phyloP scores from a whole-genome alignment of 768 basidiomycete species.

The Gyrodon lividus region DNA sequence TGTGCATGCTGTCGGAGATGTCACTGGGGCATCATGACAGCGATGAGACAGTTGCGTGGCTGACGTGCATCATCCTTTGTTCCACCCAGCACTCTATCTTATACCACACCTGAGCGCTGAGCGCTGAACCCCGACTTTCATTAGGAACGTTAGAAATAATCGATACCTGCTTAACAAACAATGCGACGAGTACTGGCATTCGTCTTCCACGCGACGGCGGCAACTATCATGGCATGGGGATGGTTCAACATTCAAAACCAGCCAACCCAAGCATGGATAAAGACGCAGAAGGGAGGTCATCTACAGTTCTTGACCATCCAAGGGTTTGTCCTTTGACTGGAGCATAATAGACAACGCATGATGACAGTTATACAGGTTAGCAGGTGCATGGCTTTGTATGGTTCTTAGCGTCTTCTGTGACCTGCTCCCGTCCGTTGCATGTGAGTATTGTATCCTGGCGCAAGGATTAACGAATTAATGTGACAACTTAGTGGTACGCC shows the following conservation, averaged over 20 bases:
- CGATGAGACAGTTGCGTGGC: no score
- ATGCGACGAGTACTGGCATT: constrained; percentile 19
- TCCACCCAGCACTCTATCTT: background rate
- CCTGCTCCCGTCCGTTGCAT: constrained; percentile 34
- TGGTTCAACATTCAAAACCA: constrained; percentile 20
- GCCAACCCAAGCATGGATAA: constrained; percentile 33
- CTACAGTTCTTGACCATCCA: constrained; percentile 77
- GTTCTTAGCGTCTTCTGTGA: constrained; percentile 40
- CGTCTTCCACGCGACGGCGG: constrained; percentile 33
- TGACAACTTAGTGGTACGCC: constrained; percentile 19
- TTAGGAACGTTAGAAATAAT: background rate
- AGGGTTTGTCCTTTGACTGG: constrained; percentile 44
- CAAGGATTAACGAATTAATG: background rate
- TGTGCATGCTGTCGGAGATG: no score
- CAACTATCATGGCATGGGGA: constrained; percentile 37
- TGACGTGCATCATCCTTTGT: background rate
- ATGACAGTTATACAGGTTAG: constrained; percentile 19
- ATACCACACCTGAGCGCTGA: background rate
- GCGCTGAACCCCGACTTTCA: background rate
- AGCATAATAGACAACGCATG: background rate
- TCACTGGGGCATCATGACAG: no score
- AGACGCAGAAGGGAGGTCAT: constrained; percentile 59
- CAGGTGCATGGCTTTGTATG: constrained; percentile 42
- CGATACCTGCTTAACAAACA: background rate
- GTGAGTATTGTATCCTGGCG: constrained; percentile 27